A percentile compares a stretch with the other conserved stretches of the same genome.
phyloP scores from a whole-genome alignment of 495 filamentous ascomycete species.

The Neurospora sp. region DNA sequence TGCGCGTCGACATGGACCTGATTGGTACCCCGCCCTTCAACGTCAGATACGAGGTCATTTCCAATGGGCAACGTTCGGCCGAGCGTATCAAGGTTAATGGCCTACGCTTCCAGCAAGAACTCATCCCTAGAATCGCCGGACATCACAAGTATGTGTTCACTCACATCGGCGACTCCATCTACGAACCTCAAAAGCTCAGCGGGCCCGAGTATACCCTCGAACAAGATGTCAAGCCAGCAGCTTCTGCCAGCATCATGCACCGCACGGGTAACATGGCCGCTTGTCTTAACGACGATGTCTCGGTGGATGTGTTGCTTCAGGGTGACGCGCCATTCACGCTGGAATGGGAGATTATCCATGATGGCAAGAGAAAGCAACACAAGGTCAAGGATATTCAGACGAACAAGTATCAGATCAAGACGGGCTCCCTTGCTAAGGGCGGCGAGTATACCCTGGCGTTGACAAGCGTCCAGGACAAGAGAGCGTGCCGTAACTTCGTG shows the following conservation, averaged over 20 bases:
- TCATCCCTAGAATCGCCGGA: constrained; percentile 74
- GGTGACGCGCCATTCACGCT: constrained; percentile 82
- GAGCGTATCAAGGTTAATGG: constrained; percentile 39
- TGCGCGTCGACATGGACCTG: constrained; percentile 77
- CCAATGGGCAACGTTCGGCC: constrained; percentile 33
- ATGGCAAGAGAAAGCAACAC: constrained; percentile 66
- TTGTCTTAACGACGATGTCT: constrained; percentile 73
- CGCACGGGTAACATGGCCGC: constrained; percentile 43
- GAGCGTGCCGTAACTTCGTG: constrained; percentile 72
- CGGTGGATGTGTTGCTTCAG: constrained; percentile 59
- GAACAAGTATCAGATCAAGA: constrained; percentile 56
- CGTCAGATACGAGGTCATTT: constrained; percentile 60
- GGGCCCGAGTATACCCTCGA: constrained; percentile 51
- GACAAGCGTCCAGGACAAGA: constrained; percentile 73
- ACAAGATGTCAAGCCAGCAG: constrained; percentile 86
- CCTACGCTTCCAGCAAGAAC: constrained; percentile 67
- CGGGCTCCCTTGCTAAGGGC: constrained; percentile 59
- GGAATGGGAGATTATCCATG: constrained; percentile 89
- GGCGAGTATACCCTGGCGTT: constrained; percentile 82
- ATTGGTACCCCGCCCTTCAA: constrained; percentile 84
- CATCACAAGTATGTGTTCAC: constrained; percentile 79
- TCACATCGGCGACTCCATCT: constrained; percentile 70
- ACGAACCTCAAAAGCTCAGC: constrained; percentile 49
- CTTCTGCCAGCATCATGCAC: constrained; percentile 62
- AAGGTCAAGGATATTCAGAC: constrained; percentile 52